A percentile compares a stretch with the other conserved stretches of the same genome.
phyloP scores from a whole-genome alignment of 2,329 filamentous ascomycete genomes.

The Xylaria sp. region DNA sequence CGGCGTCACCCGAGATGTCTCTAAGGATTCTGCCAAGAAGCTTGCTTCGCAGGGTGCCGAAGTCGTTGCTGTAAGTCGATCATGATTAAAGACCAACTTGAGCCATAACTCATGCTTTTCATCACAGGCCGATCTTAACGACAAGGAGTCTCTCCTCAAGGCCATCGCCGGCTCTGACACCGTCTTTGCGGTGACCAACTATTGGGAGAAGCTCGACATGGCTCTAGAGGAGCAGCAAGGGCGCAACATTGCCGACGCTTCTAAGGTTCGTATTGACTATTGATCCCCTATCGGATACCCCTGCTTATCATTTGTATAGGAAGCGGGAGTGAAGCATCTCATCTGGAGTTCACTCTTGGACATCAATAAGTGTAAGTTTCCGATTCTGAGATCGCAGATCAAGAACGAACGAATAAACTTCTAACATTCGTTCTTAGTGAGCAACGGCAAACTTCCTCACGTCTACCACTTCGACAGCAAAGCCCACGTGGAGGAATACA shows the following conservation, averaged over 20 bases:
- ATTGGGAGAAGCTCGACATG: constrained; percentile 57
- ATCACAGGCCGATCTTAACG: constrained; percentile 59
- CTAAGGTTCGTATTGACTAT: constrained; percentile 49
- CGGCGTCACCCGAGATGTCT: constrained; percentile 63
- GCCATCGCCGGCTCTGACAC: constrained; percentile 58
- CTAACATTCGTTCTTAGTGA: constrained; percentile 45
- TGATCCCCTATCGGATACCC: not conserved
- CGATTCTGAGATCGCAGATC: not conserved
- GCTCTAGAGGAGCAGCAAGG: constrained; percentile 57
- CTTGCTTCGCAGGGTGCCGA: constrained; percentile 51
- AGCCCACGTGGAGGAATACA: constrained; percentile 64
- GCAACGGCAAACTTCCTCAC: constrained; percentile 52
- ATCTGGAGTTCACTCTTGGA: constrained; percentile 58
- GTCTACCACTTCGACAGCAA: constrained; percentile 67
- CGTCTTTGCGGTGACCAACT: constrained; percentile 65
- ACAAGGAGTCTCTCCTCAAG: constrained; percentile 54
- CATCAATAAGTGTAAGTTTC: constrained; percentile 52
- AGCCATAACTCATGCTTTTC: constrained; percentile 19
- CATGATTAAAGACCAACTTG: not conserved
- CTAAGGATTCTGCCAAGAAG: constrained; percentile 54
- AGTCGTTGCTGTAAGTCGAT: constrained; percentile 54
- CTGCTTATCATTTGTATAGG: constrained; percentile 40
- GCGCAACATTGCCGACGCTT: constrained; percentile 59
- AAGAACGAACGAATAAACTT: not conserved
- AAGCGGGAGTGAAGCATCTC: constrained; percentile 54